These are phyloP conservation scores for Pseudogymnoascus sp. DNA, from an alignment of 2,329 filamentous ascomycete genomes.

Conservation along the genomic window DNA sequence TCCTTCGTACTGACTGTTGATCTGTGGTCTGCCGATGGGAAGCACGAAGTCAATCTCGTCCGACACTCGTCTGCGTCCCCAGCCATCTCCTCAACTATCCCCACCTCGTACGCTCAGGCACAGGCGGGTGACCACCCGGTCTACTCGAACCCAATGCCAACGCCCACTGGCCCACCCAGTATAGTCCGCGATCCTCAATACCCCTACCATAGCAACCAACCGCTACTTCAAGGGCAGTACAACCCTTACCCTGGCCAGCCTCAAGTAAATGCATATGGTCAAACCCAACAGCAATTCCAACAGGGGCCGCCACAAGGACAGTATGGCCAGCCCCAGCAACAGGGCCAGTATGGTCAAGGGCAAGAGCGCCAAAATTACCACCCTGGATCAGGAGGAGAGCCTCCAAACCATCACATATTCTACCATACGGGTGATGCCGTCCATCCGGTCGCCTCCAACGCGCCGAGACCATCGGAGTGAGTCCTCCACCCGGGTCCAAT, in stretches of 20 bases:
- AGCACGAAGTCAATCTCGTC: constrained; percentile 61
- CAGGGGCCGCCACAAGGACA: constrained; percentile 30
- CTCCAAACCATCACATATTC: constrained; percentile 19
- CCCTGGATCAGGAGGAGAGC: constrained; percentile 6
- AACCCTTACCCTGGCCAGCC: constrained; percentile 24
- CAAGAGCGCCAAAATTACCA: constrained; percentile 1
- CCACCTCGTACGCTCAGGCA: constrained; percentile 64
- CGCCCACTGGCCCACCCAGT: constrained; percentile 30
- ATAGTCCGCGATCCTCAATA: constrained; percentile 31
- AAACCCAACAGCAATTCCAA: constrained; percentile 23
- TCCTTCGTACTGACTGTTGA: constrained; percentile 65
- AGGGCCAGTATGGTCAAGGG: constrained; percentile 10
- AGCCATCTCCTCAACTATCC: constrained; percentile 74
- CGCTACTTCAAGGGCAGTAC: constrained; percentile 7
- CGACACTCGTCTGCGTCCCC: constrained; percentile 59
- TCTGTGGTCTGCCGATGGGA: constrained; percentile 56
- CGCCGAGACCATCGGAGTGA: constrained; percentile 7
- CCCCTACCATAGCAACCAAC: constrained; percentile 13
- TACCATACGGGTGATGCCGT: constrained; percentile 16
- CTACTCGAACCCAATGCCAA: constrained; percentile 22
- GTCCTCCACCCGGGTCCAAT: background rate
- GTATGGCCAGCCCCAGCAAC: constrained; percentile 32
- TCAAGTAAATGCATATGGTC: constrained; percentile 12
- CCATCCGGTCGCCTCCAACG: constrained; percentile 13
- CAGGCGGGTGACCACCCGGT: constrained; percentile 28